These are phyloP conservation scores for Arthrobotrys pseudoclavata DNA, from an alignment of 2,329 filamentous ascomycete species.

Conservation along the genomic window DNA sequence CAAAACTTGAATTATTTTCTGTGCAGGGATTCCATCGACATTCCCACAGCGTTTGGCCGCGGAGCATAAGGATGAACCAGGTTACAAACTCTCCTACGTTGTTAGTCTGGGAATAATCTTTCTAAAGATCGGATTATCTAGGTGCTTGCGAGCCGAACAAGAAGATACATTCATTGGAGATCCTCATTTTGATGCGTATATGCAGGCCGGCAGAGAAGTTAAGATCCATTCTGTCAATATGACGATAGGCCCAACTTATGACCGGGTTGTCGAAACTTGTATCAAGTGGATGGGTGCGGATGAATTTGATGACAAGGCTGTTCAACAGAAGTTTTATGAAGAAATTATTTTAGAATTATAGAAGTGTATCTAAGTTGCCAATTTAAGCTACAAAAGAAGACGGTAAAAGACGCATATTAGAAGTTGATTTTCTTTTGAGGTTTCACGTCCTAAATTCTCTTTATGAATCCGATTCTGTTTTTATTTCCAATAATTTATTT, in stretches of 20 bases:
- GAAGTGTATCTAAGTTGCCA: conserved; percentile 25
- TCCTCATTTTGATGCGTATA: conserved; percentile 26
- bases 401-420: not conserved
- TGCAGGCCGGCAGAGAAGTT: conserved; percentile 28
- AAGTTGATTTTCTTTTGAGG: no score
- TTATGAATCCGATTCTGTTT: no score
- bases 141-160: conserved; percentile 1
- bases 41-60: conserved; percentile 13
- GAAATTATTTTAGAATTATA: conserved; percentile 28
- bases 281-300: conserved; percentile 41
- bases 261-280: conserved; percentile 28
- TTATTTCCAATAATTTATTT: no score
- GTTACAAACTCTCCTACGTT: conserved; percentile 21
- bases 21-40: conserved; percentile 4
- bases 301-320: conserved; percentile 35
- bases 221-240: conserved; percentile 31
- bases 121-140: conserved; percentile 30
- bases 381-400: conserved; percentile 7
- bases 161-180: not conserved
- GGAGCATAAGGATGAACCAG: conserved; percentile 6
- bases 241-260: conserved; percentile 31
- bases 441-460: no score
- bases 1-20: not conserved
- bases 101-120: conserved; percentile 27
- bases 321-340: conserved; percentile 36